Evolutionary conservation across 306 rosid species (phyloP).

Genomic region (Begonia loranthoides): DNA sequence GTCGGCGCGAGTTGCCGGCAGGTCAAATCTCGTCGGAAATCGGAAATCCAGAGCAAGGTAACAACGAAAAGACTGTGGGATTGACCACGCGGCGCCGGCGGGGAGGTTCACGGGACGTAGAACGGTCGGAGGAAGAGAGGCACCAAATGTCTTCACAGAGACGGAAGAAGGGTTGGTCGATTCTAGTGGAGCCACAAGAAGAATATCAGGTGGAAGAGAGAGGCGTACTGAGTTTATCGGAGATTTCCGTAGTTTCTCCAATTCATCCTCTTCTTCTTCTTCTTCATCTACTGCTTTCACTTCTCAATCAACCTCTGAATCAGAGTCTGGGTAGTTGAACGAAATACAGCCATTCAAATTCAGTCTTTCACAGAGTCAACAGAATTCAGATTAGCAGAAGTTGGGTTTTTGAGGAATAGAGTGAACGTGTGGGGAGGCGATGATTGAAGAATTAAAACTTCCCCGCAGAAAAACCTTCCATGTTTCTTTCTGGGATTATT

Average conservation of each 20-base stretch:
- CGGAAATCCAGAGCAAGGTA: constrained; percentile 24
- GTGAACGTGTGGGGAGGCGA: constrained; percentile 11
- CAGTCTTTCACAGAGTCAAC: constrained; percentile 37
- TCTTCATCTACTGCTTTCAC: constrained; percentile 14
- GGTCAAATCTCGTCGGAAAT: constrained; percentile 19
- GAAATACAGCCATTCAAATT: constrained; percentile 33
- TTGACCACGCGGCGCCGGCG: constrained; percentile 81
- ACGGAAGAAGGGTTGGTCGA: constrained; percentile 65
- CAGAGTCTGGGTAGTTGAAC: constrained; percentile 29
- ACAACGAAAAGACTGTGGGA: constrained; percentile 62
- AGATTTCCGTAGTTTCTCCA: constrained; percentile 40
- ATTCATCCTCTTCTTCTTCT: constrained; percentile 13
- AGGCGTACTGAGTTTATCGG: constrained; percentile 45
- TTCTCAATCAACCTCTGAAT: constrained; percentile 25
- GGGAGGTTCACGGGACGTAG: constrained; percentile 62
- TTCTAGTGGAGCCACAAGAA: constrained; percentile 40
- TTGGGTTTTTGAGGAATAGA: constrained; percentile 49
- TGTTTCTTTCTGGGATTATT: constrained; percentile 1
- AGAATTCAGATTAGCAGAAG: constrained; percentile 35
- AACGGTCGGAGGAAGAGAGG: constrained; percentile 50
- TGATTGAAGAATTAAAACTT: constrained; percentile 11
- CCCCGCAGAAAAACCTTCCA: constrained; percentile 3
- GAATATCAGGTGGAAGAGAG: constrained; percentile 48
- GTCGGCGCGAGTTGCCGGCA: constrained; percentile 80
- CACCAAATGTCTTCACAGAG: constrained; percentile 83